A percentile compares a stretch with the other conserved stretches of the same genome.
Conservation (phyloP, 805 yeast species). For the Cyberlindnera xishuangbannaensis region DNA sequence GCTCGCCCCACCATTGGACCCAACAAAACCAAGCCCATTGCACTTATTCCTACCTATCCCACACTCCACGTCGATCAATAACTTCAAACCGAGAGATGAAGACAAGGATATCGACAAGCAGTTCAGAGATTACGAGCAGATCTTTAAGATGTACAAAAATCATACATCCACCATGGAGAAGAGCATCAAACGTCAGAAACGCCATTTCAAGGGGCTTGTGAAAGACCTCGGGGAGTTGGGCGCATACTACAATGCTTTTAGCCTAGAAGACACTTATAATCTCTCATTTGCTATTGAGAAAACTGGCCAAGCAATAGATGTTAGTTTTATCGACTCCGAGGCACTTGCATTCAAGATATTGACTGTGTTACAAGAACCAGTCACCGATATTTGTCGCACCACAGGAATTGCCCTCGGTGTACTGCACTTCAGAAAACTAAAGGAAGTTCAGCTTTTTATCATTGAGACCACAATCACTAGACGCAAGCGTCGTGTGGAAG, state of each 20-base stretch:
- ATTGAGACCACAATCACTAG: slow-evolving; percentile 35
- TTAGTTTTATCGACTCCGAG: slow-evolving; percentile 49
- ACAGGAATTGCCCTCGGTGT: slow-evolving; percentile 36
- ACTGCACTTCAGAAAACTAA: slow-evolving; percentile 52
- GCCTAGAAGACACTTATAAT: slow-evolving; percentile 38
- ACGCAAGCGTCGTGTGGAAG: slow-evolving; percentile 27
- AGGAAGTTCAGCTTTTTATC: slow-evolving; percentile 44
- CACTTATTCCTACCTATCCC: slow-evolving; percentile 64
- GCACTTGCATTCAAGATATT: slow-evolving; percentile 32
- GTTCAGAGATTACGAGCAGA: slow-evolving; percentile 25
- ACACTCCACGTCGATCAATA: slow-evolving; percentile 30
- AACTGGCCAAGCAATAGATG: slow-evolving; percentile 82
- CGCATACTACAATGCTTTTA: slow-evolving; percentile 55
- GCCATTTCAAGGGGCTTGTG: slow-evolving; percentile 48
- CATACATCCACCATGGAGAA: slow-evolving; percentile 19
- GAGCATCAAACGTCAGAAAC: slow-evolving; percentile 22
- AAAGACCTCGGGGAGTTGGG: slow-evolving; percentile 74
- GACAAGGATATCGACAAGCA: slow-evolving; percentile 13
- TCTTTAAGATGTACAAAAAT: slow-evolving; percentile 20
- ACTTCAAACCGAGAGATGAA: slow-evolving; percentile 20
- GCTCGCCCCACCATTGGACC: slow-evolving; percentile 56
- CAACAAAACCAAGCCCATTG: slow-evolving; percentile 49
- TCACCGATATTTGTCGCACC: slow-evolving; percentile 29
- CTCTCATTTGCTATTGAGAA: slow-evolving; percentile 64
- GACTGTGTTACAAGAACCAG: slow-evolving; percentile 34